Conservation (phyloP, 202 grass and related monocot species). For the Eragrostis tef region DNA sequence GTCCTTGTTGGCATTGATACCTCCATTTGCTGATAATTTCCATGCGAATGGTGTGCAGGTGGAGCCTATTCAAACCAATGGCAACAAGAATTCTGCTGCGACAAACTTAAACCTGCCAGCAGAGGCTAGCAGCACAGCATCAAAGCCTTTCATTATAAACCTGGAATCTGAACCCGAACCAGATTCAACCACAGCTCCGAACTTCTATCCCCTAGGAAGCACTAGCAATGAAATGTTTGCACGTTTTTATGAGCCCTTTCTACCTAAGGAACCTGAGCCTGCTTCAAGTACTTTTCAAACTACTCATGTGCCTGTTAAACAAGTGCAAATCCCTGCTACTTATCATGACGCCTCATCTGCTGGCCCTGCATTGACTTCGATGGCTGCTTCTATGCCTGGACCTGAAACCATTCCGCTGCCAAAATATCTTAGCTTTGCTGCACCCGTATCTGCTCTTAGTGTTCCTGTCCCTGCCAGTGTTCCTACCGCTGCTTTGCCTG, state of each 20-base stretch:
- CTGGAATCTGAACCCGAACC: constrained; percentile 36
- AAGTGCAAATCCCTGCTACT: constrained; percentile 18
- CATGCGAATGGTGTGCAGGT: constrained; percentile 55
- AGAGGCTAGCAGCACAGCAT: constrained; percentile 29
- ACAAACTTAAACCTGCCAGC: constrained; percentile 61
- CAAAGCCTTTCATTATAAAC: constrained; percentile 33
- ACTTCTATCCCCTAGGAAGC: background rate
- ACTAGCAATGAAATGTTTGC: background rate
- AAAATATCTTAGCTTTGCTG: constrained; percentile 6
- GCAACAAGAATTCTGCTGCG: constrained; percentile 19
- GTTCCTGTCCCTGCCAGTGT: background rate
- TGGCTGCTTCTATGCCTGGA: background rate
- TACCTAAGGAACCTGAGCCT: constrained; percentile 13
- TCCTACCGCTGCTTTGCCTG: constrained; percentile 1
- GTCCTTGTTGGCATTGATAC: background rate
- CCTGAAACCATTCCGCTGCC: constrained; percentile 1
- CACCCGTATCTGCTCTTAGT: background rate
- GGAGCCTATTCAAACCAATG: constrained; percentile 43
- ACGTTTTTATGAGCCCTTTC: background rate
- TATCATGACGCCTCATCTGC: constrained; percentile 12
- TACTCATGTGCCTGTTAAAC: constrained; percentile 24
- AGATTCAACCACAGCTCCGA: constrained; percentile 28
- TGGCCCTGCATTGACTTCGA: background rate
- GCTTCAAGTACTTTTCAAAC: constrained; percentile 13
- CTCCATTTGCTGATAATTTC: constrained; percentile 30